phyloP scores from a whole-genome alignment of 2,329 filamentous ascomycete species.

The Scortechinia acanthostroma region DNA sequence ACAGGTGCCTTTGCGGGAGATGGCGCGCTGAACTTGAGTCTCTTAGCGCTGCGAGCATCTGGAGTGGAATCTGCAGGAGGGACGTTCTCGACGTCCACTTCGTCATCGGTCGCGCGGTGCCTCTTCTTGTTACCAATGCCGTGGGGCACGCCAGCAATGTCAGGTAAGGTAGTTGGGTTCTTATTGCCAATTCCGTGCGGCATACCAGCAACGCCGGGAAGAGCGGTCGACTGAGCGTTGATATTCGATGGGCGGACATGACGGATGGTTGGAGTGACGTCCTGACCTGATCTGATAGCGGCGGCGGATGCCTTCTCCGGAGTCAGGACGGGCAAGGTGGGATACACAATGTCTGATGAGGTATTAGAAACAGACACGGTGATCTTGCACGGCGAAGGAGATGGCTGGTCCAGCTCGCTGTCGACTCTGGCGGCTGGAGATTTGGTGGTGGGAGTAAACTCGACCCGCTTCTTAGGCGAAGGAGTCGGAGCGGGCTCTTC shows the following conservation, averaged over 20 bases:
- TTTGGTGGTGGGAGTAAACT: neutral
- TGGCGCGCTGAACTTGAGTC: constrained; percentile 20
- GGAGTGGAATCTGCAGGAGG: constrained; percentile 13
- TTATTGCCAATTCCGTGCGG: constrained; percentile 25
- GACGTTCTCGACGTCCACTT: constrained; percentile 16
- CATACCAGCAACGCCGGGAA: constrained; percentile 19
- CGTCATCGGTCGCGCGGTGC: constrained; percentile 18
- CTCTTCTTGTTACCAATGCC: constrained; percentile 28
- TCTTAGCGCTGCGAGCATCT: constrained; percentile 20
- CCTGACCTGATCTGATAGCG: too few relatives aligned
- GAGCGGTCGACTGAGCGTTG: neutral
- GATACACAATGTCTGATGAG: constrained; percentile 20
- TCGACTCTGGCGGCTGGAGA: too few relatives aligned
- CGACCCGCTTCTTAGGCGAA: neutral
- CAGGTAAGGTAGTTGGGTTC: constrained; percentile 6
- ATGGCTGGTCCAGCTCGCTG: constrained; percentile 18
- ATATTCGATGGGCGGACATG: neutral
- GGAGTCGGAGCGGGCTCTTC: neutral
- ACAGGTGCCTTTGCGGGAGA: constrained; percentile 8
- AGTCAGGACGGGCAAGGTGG: constrained; percentile 14
- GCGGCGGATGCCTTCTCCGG: constrained; percentile 13
- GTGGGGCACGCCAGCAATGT: constrained; percentile 15
- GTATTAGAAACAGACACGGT: constrained; percentile 10
- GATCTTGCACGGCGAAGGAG: constrained; percentile 29
- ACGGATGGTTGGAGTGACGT: neutral